Conservation (phyloP, 169 alveolate genomes). For the Cyclospora cayetanensis region DNA sequence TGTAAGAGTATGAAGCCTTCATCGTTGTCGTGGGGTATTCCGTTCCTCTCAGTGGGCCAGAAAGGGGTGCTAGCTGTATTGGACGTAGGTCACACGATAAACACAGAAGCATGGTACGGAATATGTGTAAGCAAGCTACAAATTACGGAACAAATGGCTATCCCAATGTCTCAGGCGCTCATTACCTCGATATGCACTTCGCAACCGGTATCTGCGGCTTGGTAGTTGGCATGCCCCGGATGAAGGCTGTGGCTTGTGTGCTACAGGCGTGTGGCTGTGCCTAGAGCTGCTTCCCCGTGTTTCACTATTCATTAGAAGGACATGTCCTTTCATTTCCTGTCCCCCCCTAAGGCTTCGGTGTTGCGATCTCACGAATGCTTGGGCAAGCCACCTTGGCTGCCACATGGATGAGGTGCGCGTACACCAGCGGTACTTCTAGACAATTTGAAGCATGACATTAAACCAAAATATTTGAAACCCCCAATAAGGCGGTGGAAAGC, state of each 20-base stretch:
- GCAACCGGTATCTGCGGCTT: no score
- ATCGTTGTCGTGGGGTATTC: no score
- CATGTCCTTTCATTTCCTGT: background rate
- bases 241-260: slow-evolving; percentile 12
- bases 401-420: background rate
- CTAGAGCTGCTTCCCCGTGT: background rate
- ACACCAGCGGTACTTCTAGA: background rate
- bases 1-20: no score
- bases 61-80: no score
- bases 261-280: background rate
- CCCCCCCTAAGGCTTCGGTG: background rate
- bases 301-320: background rate
- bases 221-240: background rate
- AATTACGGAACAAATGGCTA: no score
- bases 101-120: no score
- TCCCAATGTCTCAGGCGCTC: no score
- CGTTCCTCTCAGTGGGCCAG: no score
- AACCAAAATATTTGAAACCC: background rate
- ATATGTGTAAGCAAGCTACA: no score
- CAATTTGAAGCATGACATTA: background rate
- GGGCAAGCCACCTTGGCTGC: background rate
- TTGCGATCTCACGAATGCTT: background rate
- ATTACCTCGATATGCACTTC: no score
- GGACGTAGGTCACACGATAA: no score
- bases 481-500: background rate